A percentile compares a stretch with the other conserved stretches of the same genome.
phyloP scores from a whole-genome alignment of 768 basidiomycete genomes.

The Daedalea quercina region DNA sequence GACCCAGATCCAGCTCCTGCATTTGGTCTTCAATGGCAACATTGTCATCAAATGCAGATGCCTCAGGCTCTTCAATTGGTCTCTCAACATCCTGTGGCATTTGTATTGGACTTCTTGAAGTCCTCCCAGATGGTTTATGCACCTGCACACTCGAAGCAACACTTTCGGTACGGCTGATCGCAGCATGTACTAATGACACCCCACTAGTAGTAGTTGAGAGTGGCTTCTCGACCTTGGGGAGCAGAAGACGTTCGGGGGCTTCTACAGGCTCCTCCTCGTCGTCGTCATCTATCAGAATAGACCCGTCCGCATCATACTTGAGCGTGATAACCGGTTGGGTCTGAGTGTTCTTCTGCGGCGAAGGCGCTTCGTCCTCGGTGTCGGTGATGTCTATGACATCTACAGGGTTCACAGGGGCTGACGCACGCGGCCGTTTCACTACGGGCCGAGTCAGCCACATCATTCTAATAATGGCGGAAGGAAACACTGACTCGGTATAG shows the following conservation, averaged over 20 bases:
- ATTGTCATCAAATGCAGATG: not conserved
- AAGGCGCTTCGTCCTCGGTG: not conserved
- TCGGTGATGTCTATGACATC: constrained; percentile 1
- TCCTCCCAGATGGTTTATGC: no score
- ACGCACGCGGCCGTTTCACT: not conserved
- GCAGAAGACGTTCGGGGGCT: not conserved
- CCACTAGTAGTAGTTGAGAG: no score
- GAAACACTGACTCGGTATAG: not conserved
- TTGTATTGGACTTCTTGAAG: no score
- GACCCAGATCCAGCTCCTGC: not conserved
- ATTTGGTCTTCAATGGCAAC: not conserved
- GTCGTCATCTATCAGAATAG: constrained; percentile 2
- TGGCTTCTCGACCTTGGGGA: not conserved
- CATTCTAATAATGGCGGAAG: no score
- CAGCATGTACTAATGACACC: no score
- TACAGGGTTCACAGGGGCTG: not conserved
- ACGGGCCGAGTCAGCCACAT: not conserved
- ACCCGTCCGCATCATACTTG: constrained; percentile 1
- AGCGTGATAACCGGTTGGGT: not conserved
- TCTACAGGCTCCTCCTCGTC: not conserved
- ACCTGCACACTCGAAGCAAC: no score
- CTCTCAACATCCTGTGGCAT: no score
- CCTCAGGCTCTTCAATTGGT: no score
- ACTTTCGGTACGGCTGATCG: no score
- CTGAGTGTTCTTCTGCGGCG: not conserved